phyloP scores from a whole-genome alignment of 345 rosid genomes.

The Cardiospermum halicacabum region DNA sequence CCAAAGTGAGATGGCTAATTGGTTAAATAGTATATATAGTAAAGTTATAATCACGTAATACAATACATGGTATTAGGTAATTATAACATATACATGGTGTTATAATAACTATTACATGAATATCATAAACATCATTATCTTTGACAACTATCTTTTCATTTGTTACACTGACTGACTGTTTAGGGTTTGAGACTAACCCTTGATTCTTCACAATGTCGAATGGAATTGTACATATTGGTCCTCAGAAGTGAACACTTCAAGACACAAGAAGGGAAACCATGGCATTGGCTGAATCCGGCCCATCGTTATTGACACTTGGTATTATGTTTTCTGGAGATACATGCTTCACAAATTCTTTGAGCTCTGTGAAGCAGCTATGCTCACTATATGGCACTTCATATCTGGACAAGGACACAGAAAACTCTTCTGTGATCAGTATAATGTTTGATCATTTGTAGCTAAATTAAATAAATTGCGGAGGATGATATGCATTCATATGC shows the following conservation, averaged over 20 bases:
- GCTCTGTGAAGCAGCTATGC: constrained; percentile 84
- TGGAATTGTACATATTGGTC: neutral
- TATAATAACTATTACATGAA: too few relatives aligned
- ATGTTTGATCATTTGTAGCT: neutral
- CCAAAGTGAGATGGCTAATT: too few relatives aligned
- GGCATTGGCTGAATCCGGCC: constrained; percentile 65
- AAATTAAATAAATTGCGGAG: neutral
- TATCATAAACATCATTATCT: neutral
- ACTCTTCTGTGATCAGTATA: neutral
- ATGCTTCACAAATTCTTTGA: constrained; percentile 72
- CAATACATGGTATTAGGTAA: too few relatives aligned
- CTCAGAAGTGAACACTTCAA: constrained; percentile 20
- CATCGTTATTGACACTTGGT: constrained; percentile 83
- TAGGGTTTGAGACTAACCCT: too few relatives aligned
- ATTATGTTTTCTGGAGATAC: constrained; percentile 65
- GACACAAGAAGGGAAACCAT: constrained; percentile 64
- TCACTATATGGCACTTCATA: constrained; percentile 96
- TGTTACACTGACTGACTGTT: too few relatives aligned
- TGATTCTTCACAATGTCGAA: neutral
- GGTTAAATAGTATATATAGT: too few relatives aligned
- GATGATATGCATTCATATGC: neutral
- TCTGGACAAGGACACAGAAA: constrained; percentile 31
- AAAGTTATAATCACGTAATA: too few relatives aligned
- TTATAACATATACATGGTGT: too few relatives aligned
- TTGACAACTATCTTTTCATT: neutral